Percentiles rank a stretch among this genome's conserved stretches.
Evolutionary conservation across 2,329 filamentous ascomycete genomes (phyloP).

Genomic region (Exophiala xenobiotica): DNA sequence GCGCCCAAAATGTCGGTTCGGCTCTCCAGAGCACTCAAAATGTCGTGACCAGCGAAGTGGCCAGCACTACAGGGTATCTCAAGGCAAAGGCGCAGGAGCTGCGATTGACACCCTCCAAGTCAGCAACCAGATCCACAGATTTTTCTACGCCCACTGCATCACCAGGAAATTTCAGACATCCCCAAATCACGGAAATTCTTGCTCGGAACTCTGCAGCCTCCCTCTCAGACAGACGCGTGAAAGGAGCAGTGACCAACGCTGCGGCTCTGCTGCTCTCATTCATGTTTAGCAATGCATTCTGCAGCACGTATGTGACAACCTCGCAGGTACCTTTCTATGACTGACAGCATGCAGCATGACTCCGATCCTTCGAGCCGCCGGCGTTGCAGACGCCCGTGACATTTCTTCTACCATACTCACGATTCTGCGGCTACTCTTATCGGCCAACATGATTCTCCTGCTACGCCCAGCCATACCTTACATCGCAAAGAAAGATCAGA

Average conservation of each 20-base stretch:
- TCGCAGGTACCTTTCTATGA: not conserved
- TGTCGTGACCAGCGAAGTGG: conserved; percentile 3
- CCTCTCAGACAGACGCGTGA: conserved; percentile 76
- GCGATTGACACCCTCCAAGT: conserved; percentile 3
- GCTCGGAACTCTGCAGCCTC: conserved; percentile 73
- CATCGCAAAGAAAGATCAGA: conserved; percentile 68
- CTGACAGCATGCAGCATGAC: conserved; percentile 34
- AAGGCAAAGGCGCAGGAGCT: conserved; percentile 1
- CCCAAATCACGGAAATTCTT: conserved; percentile 82
- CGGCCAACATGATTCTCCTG: conserved; percentile 70
- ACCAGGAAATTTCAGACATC: conserved; percentile 86
- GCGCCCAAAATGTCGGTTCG: conserved; percentile 5
- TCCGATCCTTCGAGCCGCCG: conserved; percentile 35
- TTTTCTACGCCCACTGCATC: conserved; percentile 34
- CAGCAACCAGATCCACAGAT: conserved; percentile 1
- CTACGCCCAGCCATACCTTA: conserved; percentile 61
- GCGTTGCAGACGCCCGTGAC: conserved; percentile 37
- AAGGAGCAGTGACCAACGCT: conserved; percentile 67
- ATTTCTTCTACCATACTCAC: conserved; percentile 49
- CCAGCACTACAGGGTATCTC: conserved; percentile 4
- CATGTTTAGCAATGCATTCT: conserved; percentile 35
- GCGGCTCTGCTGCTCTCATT: conserved; percentile 54
- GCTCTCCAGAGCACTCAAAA: conserved; percentile 11
- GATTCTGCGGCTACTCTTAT: conserved; percentile 60
- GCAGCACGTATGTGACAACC: conserved; percentile 22